phyloP scores from a whole-genome alignment of 495 filamentous ascomycete species.

The Xylaria bambusicola region DNA sequence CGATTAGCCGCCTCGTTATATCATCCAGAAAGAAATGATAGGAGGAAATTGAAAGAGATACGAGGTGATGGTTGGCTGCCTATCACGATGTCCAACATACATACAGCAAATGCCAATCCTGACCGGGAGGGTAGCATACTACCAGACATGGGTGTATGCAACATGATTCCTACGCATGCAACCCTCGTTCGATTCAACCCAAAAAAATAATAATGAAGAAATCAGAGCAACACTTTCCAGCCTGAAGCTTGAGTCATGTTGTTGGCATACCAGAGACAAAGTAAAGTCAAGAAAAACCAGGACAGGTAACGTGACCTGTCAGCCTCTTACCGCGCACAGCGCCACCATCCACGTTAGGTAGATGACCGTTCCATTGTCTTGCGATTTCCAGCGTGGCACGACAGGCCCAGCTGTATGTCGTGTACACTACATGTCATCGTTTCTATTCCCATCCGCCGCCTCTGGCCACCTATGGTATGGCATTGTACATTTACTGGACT shows the following conservation, averaged over 20 bases:
- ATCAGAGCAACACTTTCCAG: constrained; percentile 5
- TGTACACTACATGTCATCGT: neutral
- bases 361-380: constrained; percentile 11
- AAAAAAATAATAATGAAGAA: neutral
- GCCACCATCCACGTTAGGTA: constrained; percentile 10
- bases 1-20: constrained; percentile 3
- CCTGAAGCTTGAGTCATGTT: neutral
- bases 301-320: constrained; percentile 18
- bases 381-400: constrained; percentile 6
- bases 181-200: constrained; percentile 18
- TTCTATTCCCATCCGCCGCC: no score
- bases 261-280: neutral
- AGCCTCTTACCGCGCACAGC: constrained; percentile 18
- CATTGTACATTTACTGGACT: no score
- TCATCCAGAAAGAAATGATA: neutral
- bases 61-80: constrained; percentile 7
- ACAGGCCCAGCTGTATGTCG: neutral
- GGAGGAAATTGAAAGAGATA: neutral
- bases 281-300: neutral
- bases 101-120: constrained; percentile 12
- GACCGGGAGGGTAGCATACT: constrained; percentile 3
- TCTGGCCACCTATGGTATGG: no score
- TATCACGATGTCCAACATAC: constrained; percentile 15
- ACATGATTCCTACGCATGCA: constrained; percentile 15
- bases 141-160: constrained; percentile 3